Percentiles rank a stretch among this genome's conserved stretches.
Evolutionary conservation across 805 yeast species (phyloP).

Genomic region (Candida sakaeoensis): DNA sequence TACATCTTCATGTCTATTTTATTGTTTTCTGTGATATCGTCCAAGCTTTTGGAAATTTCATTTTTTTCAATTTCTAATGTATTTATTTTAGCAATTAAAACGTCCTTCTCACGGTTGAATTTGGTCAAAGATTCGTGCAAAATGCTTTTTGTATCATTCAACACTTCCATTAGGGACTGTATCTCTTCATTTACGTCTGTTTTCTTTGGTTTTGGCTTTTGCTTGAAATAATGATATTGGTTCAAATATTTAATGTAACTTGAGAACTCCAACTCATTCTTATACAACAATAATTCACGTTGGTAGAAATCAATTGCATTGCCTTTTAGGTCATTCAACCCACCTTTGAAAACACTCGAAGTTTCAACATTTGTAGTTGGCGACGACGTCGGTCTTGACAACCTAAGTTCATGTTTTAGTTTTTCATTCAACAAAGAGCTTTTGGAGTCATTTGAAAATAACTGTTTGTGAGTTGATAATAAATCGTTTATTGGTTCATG

Average conservation of each 20-base stretch:
- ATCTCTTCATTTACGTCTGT: conserved; percentile 2
- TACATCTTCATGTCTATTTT: conserved; percentile 8
- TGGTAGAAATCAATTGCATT: conserved; percentile 45
- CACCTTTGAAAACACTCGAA: conserved; percentile 14
- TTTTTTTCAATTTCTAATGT: conserved; percentile 11
- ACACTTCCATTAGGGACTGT: conserved; percentile 1
- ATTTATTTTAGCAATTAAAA: conserved; percentile 10
- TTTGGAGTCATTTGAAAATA: conserved; percentile 6
- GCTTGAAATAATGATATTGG: conserved; percentile 24
- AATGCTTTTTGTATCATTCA: conserved; percentile 13
- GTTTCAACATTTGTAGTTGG: conserved; percentile 24
- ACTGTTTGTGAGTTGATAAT: conserved; percentile 30
- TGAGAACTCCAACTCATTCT: conserved; percentile 61
- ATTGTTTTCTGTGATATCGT: conserved; percentile 10
- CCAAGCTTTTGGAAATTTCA: conserved; percentile 8
- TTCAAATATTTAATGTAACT: conserved; percentile 48
- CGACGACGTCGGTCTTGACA: conserved; percentile 15
- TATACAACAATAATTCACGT: conserved; percentile 52
- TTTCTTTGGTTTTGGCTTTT: conserved; percentile 13
- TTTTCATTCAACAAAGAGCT: conserved; percentile 12
- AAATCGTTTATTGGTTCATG: conserved; percentile 17
- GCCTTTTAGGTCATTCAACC: conserved; percentile 9
- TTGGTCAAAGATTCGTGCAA: conserved; percentile 8
- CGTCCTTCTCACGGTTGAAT: conserved; percentile 9
- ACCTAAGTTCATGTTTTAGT: conserved; percentile 13